Evolutionary conservation across 805 yeast species (phyloP).

Genomic region (Saturnispora diversa): DNA sequence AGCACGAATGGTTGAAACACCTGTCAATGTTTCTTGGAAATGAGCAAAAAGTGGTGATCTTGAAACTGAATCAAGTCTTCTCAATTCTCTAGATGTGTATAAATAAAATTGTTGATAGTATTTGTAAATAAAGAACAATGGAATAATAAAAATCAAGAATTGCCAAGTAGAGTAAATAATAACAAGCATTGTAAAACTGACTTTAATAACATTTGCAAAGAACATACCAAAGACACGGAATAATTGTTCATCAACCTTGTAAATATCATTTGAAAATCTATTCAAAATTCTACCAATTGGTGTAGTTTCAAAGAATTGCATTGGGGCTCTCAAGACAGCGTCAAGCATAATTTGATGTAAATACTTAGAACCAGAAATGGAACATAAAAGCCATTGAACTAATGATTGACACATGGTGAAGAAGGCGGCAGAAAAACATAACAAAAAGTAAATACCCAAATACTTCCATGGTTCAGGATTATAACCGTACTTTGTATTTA

Average conservation of each 20-base stretch:
- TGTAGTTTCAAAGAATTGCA: slow-evolving; percentile 92
- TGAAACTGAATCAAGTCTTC: slow-evolving; percentile 74
- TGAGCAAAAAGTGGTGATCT: slow-evolving; percentile 77
- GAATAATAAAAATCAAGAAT: slow-evolving; percentile 62
- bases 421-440: slow-evolving; percentile 63
- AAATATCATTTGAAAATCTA: slow-evolving; percentile 85
- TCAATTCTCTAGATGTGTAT: slow-evolving; percentile 71
- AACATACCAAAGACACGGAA: slow-evolving; percentile 68
- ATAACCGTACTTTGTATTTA: slow-evolving; percentile 56
- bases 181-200: slow-evolving; percentile 67
- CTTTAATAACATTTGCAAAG: slow-evolving; percentile 52
- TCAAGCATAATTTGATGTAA: slow-evolving; percentile 71
- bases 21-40: slow-evolving; percentile 74
- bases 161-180: slow-evolving; percentile 86
- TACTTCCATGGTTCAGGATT: slow-evolving; percentile 71
- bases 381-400: slow-evolving; percentile 70
- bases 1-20: slow-evolving; percentile 70
- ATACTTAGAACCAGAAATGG: slow-evolving; percentile 71
- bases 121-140: slow-evolving; percentile 56
- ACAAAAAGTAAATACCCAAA: slow-evolving; percentile 61
- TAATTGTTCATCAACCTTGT: slow-evolving; percentile 73
- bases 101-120: slow-evolving; percentile 72
- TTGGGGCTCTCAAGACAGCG: slow-evolving; percentile 76
- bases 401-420: slow-evolving; percentile 58
- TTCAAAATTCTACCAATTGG: slow-evolving; percentile 90